Evolutionary conservation across 805 yeast species (phyloP).

Genomic region (Sungouiozyma ichnusensis): DNA sequence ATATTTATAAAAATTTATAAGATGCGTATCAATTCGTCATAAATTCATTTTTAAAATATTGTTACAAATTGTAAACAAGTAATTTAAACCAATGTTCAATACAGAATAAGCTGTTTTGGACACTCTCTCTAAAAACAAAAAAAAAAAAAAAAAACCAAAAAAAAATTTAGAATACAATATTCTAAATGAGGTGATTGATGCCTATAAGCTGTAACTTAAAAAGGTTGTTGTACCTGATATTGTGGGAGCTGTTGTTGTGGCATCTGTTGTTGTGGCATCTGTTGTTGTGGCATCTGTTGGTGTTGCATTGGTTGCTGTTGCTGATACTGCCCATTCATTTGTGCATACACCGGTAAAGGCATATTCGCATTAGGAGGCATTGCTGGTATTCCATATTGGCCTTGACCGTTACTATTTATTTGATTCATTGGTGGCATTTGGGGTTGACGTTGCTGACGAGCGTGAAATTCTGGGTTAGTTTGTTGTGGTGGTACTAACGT

Average conservation of each 20-base stretch:
- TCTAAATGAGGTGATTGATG: neutral
- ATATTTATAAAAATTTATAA: too few species aligned
- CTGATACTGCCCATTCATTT: neutral
- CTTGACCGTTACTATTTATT: neutral
- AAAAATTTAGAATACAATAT: neutral
- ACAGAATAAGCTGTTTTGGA: neutral
- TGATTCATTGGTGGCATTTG: neutral
- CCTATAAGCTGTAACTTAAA: neutral
- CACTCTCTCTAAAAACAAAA: neutral
- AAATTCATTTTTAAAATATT: neutral
- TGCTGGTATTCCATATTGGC: neutral
- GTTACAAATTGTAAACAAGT: neutral
- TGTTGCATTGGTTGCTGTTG: neutral
- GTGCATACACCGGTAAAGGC: conserved; percentile 1
- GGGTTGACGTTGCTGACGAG: neutral
- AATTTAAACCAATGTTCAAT: neutral
- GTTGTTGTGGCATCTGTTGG: conserved; percentile 1
- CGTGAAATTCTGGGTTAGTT: conserved; percentile 5
- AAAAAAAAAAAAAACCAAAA: too few species aligned
- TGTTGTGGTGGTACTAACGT: conserved; percentile 8
- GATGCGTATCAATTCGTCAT: neutral
- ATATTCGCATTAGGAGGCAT: neutral
- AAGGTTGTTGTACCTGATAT: conserved; percentile 1
- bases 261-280: conserved; percentile 1
- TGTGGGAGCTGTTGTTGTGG: conserved; percentile 11